Evolutionary conservation across 2,329 filamentous ascomycete genomes (phyloP), one percentile per base, ranked within the genome.

Genomic region (Phaeophleospora eucalypticola): DNA sequence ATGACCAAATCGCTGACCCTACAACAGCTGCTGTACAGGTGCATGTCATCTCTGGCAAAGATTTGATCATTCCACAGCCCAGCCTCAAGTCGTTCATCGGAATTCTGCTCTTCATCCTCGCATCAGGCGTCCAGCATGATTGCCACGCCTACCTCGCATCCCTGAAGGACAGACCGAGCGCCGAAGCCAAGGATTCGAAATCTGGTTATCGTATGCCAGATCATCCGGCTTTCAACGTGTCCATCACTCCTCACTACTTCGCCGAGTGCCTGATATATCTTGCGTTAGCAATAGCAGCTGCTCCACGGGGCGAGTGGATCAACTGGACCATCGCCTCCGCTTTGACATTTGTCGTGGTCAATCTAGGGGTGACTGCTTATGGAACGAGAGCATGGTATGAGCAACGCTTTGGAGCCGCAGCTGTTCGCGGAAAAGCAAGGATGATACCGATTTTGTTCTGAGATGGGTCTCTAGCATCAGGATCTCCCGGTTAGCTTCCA

Each of bases 181-280:
- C 35, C 3, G 34, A 21, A 15, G 21, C 15, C 6, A 35, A 36
- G 9, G 37, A 40, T 15, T 39, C 18, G 14, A 43, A 65, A 38
- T 56, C 62, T 19, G 91, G 89, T 63, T 97, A 98, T 68, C 86
- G 86, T 9, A 75, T 97, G 18, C 91, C 91, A 0, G 72, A 77
- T 2, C 77, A 85, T 49, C 83, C 84, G 2, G 70, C 86, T 47
- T 98, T 97, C 67, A 73, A 74, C 36, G 73, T 76, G 47, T 68
- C 94, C 17, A 70, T 96, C 33, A 94, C 87, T 58, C 89, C 93
- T 15, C 93, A 98, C 69, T 98, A 97, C 68, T 86, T 86, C 3
- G 88, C 85, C 61, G 93, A 97, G 70, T 90, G 87, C 63, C 65
- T 86, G 34, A 81, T 96, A 48, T 97, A 98, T 65, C 63, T 89